These are phyloP conservation scores for Cajanus cajan DNA, from an alignment of 306 rosid species.

Conservation along the genomic window DNA sequence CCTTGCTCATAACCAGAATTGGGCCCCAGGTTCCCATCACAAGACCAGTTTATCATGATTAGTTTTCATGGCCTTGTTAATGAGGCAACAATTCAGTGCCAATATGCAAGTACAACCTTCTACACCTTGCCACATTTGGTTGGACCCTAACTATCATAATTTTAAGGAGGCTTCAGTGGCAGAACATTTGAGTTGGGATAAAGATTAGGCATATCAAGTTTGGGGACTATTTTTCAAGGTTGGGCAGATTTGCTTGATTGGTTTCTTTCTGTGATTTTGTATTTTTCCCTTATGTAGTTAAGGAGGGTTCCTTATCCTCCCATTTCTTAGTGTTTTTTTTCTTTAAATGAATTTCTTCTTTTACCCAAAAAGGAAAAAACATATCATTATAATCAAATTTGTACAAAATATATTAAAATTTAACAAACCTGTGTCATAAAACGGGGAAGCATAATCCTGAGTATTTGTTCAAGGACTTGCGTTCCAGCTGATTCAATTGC, in stretches of 20 bases:
- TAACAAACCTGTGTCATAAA: conserved; percentile 83
- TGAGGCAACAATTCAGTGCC: neutral
- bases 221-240: neutral
- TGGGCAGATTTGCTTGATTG: neutral
- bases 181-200: conserved; percentile 1
- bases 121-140: neutral
- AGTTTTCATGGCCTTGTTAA: neutral
- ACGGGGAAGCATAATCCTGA: conserved; percentile 88
- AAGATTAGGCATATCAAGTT: neutral
- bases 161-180: neutral
- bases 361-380: neutral
- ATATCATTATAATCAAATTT: neutral
- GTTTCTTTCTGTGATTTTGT: neutral
- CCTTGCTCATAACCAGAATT: no score
- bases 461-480: conserved; percentile 90
- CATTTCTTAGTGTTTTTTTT: neutral
- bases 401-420: neutral
- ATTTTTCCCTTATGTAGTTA: neutral
- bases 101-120: neutral
- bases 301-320: neutral
- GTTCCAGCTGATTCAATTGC: conserved; percentile 91
- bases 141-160: neutral
- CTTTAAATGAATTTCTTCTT: conserved; percentile 7
- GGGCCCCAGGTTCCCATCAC: no score
- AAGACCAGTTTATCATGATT: neutral